These are phyloP conservation scores for Metarhizium rileyi DNA, from an alignment of 2,329 filamentous ascomycete genomes.

Conservation along the genomic window DNA sequence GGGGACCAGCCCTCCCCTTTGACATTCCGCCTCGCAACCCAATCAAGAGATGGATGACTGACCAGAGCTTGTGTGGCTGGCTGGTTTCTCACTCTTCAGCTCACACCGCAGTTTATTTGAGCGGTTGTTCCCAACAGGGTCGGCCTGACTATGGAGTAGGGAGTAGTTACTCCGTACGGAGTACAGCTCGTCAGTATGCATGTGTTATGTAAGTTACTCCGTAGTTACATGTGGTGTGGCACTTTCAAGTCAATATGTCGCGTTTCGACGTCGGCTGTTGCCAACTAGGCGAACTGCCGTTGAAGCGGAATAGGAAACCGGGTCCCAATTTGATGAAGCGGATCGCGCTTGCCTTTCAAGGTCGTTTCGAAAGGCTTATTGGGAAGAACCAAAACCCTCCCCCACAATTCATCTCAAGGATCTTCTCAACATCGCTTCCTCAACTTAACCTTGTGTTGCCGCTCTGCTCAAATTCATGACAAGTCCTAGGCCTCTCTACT, in stretches of 20 bases:
- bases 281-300: background rate
- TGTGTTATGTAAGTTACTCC: background rate
- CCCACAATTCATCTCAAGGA: no score
- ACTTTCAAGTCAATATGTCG: background rate
- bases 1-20: background rate
- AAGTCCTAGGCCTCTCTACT: no score
- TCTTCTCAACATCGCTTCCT: no score
- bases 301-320: background rate
- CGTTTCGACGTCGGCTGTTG: background rate
- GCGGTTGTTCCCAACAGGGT: no score
- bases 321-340: background rate
- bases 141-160: no score
- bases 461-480: no score
- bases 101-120: background rate
- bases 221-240: background rate
- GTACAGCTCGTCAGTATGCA: conserved; percentile 1
- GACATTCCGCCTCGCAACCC: background rate
- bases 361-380: background rate
- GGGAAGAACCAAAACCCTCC: no score
- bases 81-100: background rate
- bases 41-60: background rate
- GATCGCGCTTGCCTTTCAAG: background rate
- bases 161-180: background rate
- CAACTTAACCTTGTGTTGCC: no score
- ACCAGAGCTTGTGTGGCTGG: background rate